These are phyloP conservation scores for Heterococcus sp. DNA, from an alignment of 108 stramenopile genomes.

Conservation along the genomic window DNA sequence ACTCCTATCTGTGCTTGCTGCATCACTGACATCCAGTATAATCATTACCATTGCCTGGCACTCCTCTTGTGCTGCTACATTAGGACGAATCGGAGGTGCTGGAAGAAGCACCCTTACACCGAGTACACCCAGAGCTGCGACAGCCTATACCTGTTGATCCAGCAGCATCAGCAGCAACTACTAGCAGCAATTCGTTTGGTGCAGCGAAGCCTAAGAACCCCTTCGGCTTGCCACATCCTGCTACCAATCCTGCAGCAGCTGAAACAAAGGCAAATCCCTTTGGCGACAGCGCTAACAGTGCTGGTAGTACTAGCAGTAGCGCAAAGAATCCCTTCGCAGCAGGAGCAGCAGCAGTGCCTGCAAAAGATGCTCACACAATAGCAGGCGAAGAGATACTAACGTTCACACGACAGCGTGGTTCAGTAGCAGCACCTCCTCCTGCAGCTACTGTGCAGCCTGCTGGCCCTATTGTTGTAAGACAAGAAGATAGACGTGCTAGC, in stretches of 20 bases:
- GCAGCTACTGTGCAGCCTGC: conserved; percentile 21
- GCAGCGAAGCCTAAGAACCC: too few relatives aligned
- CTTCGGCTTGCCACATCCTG: too few relatives aligned
- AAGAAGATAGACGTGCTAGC: neutral
- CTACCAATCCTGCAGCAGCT: too few relatives aligned
- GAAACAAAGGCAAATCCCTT: too few relatives aligned
- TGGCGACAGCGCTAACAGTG: too few relatives aligned
- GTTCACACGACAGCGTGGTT: neutral
- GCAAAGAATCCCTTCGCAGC: neutral
- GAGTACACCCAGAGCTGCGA: too few relatives aligned
- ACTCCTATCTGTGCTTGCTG: too few relatives aligned
- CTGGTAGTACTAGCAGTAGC: neutral
- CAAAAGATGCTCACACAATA: neutral
- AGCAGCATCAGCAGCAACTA: too few relatives aligned
- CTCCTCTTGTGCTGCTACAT: neutral
- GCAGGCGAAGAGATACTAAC: neutral
- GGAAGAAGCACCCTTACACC: neutral
- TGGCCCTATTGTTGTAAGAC: conserved; percentile 24
- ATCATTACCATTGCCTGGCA: neutral
- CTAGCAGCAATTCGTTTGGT: too few relatives aligned
- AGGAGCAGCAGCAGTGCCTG: neutral
- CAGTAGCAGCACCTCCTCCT: neutral
- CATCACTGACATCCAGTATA: too few relatives aligned
- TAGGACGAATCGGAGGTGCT: neutral
- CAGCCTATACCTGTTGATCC: too few relatives aligned